Base-by-base conservation (phyloP, 1,284 basidiomycete genomes). In the Trichosporon asahii region DNA sequence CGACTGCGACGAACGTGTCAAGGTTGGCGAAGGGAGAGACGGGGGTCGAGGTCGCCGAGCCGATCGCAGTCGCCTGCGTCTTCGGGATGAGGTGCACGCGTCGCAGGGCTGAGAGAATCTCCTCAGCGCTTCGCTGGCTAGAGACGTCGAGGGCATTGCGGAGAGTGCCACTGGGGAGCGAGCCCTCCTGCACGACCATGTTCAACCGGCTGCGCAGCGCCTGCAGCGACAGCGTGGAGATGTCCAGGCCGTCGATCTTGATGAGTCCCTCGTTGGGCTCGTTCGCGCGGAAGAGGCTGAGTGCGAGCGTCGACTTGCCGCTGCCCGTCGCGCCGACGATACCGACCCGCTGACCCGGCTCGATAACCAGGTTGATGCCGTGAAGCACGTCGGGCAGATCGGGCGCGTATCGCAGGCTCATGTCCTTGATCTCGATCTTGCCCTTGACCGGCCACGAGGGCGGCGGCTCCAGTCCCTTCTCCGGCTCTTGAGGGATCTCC, bases 281-380 rank as follows among this genome's bases (percentile, higher is more conserved):
- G 40, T 91, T 87, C 60, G 89, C 88, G 29, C 91, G 89, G 82
- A 94, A 90, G 21, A 95, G 85, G 1, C 82, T 82, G 33, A 84
- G 89, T 37, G 94, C 85, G 12, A 94, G 82, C 1, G 91, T 92
- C 66, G 88, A 90, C 83, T 94, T 94, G 35, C 92, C 90, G 75
- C 82, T 78, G 18, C 78, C 82, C 0, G 90, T 91, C 8, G 90
- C 83, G 8, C 91, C 91, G 21, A 92, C 90, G 40, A 93, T 87
- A 7, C 91, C 91, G 70, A 94, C 88, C 82, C 93, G 91, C 79
- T 92, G 88, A 1, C 91, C 90, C 4, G 90, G 85, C 68, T 86
- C 85, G 68, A 92, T 83, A 12, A 85, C 75, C 76, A 93, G 90
- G 67, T 82, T 87, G 31, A 93, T 85, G 33, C 86, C 86, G 75